Evolutionary conservation across 768 basidiomycete genomes (phyloP).

Genomic region (Candolleomyces efflorescens): DNA sequence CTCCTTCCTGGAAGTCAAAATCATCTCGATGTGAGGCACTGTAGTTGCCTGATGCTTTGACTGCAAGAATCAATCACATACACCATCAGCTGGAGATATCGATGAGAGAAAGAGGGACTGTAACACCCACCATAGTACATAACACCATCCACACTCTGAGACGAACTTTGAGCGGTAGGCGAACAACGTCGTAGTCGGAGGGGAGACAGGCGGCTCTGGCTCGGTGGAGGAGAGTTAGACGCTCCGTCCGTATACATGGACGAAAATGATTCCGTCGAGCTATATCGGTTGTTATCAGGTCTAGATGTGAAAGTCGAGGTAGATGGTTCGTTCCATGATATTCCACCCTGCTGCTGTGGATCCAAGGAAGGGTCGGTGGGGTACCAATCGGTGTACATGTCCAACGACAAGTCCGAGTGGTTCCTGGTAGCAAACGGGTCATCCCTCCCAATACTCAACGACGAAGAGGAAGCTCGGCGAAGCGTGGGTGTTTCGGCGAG

Average conservation of each 20-base stretch:
- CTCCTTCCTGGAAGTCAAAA: slow-evolving; percentile 3
- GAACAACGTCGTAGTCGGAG: neutral
- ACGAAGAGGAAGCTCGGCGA: neutral
- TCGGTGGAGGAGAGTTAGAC: neutral
- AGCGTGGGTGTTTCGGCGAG: neutral
- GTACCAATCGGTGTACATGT: too few relatives aligned
- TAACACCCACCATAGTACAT: neutral
- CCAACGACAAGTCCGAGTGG: too few relatives aligned
- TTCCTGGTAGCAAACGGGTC: too few relatives aligned
- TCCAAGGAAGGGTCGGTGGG: too few relatives aligned
- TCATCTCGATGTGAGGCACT: neutral
- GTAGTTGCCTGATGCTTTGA: neutral
- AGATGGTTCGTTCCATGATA: too few relatives aligned
- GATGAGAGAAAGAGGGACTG: neutral
- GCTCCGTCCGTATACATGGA: neutral
- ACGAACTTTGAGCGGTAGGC: neutral
- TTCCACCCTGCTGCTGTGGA: too few relatives aligned
- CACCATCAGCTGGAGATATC: neutral
- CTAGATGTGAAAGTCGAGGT: too few relatives aligned
- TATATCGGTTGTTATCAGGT: too few relatives aligned
- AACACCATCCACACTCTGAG: neutral
- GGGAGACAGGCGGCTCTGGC: neutral
- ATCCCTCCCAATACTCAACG: too few relatives aligned
- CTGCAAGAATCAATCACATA: neutral
- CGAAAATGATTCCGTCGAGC: neutral